Evolutionary conservation across 306 rosid genomes (phyloP).

Genomic region (Rosa lucieae): DNA sequence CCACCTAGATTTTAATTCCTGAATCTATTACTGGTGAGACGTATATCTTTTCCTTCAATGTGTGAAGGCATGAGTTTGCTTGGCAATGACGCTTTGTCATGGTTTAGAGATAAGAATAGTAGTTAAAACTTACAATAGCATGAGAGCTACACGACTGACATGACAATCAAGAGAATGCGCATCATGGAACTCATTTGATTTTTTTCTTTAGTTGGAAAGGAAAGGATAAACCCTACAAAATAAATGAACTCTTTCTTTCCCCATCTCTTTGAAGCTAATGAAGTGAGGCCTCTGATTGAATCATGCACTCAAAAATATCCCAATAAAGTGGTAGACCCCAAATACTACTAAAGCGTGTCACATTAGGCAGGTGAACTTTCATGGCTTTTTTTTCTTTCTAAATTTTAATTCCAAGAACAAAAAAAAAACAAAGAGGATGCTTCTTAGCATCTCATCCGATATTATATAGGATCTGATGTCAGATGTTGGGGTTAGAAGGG

Average conservation of each 20-base stretch:
- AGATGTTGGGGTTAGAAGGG: not conserved
- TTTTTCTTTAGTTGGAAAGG: not conserved
- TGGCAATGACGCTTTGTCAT: not conserved
- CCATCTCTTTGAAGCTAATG: not conserved
- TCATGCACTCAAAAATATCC: slow-evolving; percentile 4
- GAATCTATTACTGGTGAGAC: no score
- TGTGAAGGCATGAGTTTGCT: not conserved
- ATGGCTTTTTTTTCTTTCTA: not conserved
- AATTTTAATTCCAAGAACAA: not conserved
- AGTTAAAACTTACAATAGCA: not conserved
- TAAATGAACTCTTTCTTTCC: not conserved
- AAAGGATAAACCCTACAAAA: not conserved
- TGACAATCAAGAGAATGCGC: not conserved
- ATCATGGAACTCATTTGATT: not conserved
- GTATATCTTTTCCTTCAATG: not conserved
- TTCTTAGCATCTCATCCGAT: not conserved
- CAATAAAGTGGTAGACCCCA: not conserved
- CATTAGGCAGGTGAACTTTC: slow-evolving; percentile 11
- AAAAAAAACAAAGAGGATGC: not conserved
- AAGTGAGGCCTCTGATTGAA: slow-evolving; percentile 1
- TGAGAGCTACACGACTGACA: not conserved
- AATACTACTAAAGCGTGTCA: not conserved
- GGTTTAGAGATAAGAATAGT: not conserved
- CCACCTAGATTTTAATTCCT: no score
- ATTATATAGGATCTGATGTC: slow-evolving; percentile 29